Conservation (phyloP, 2,329 filamentous ascomycete genomes). For the Elsinoe ampelina region DNA sequence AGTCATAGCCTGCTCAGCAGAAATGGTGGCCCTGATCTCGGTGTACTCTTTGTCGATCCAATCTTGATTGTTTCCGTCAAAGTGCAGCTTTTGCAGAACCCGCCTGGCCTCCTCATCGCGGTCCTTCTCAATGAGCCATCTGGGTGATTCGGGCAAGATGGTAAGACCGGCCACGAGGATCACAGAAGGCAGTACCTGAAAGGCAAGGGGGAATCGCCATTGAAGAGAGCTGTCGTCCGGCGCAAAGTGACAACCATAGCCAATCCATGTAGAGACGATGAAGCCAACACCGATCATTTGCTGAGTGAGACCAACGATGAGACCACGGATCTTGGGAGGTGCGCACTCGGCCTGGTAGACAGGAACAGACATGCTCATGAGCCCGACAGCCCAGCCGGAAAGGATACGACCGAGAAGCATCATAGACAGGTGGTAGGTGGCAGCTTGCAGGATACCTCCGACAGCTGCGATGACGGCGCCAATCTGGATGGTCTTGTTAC, state of each 20-base stretch:
- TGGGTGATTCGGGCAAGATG: slow-evolving; percentile 22
- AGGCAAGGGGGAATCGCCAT: slow-evolving; percentile 31
- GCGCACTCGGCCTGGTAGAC: slow-evolving; percentile 57
- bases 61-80: slow-evolving; percentile 45
- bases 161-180: slow-evolving; percentile 28
- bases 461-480: slow-evolving; percentile 49
- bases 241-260: slow-evolving; percentile 38
- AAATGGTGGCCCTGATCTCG: slow-evolving; percentile 45
- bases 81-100: slow-evolving; percentile 42
- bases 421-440: slow-evolving; percentile 48
- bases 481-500: slow-evolving; percentile 50
- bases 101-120: slow-evolving; percentile 18
- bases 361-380: slow-evolving; percentile 51
- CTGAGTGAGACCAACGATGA: slow-evolving; percentile 48
- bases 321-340: slow-evolving; percentile 48
- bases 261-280: slow-evolving; percentile 46
- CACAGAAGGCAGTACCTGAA: slow-evolving; percentile 32
- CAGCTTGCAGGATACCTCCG: slow-evolving; percentile 50
- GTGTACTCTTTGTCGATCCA: slow-evolving; percentile 35
- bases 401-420: slow-evolving; percentile 51
- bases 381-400: slow-evolving; percentile 49
- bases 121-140: slow-evolving; percentile 23
- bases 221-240: slow-evolving; percentile 27
- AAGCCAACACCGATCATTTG: slow-evolving; percentile 51
- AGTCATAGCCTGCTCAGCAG: slow-evolving; percentile 48